Base-by-base conservation (phyloP, 805 yeast species). In the Alloascoidea africana region DNA sequence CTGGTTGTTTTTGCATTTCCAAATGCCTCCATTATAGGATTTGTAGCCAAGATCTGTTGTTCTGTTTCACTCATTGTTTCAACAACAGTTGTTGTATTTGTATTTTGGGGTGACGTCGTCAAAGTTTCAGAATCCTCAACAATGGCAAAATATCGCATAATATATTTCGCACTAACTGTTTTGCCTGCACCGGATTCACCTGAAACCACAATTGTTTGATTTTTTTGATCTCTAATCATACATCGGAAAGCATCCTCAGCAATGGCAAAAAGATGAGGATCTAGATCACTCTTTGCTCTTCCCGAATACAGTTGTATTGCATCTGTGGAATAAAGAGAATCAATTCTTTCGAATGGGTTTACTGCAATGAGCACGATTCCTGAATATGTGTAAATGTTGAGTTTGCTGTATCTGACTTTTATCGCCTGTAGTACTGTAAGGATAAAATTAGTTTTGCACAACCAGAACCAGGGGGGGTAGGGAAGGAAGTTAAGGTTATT, bases 181-280 rank as follows among this genome's bases (percentile, higher is more conserved):
- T 81, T 81, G 60, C 93, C 93, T 27, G 93, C 89, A 59, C 93
- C 93, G 3, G 89, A 80, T 58, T 81, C 93, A 62, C 93, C 93
- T 52, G 78, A 68, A 17, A 81, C 93, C 14, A 81, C 87, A 42
- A 81, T 79, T 1, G 93, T 80, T 57, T 81, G 93, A 55, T 81
- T 81, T 43, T 72, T 65, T 16, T 67, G 63, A 44, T 77, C 82
- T 35, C 67, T 61, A 49, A 76, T 81, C 93, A 81, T 81, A 47
- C 83, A 72, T 48, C 86, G 68, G 52, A 79, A 81, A 2, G 93
- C 89, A 48, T 81, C 89, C 56, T 81, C 91, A n/a, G 93, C 91
- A 46, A 81, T 81, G 27, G 93, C 89, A 54, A 81, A 81, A 47
- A 81, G 65, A 62, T 81, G 93, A 3, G 93, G 93, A 48, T 81